A percentile compares a stretch with the other conserved stretches of the same genome.
Evolutionary conservation across 2,329 filamentous ascomycete species (phyloP).

Genomic region (Nigrospora osmanthi): DNA sequence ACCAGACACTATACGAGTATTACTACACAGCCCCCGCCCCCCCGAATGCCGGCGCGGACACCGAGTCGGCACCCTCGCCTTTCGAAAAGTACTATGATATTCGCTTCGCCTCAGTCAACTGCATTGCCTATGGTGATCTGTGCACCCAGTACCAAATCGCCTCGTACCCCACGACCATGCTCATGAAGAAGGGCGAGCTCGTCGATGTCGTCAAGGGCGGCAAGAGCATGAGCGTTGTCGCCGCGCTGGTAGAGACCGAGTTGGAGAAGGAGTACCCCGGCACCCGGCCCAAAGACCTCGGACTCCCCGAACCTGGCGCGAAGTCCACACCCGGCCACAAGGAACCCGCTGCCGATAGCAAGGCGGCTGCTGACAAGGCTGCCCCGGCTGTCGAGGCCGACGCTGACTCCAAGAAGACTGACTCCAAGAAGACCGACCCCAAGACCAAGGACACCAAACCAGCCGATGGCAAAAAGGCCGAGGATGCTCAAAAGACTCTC

Average conservation of each 20-base stretch:
- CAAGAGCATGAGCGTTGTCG: slow-evolving; percentile 60
- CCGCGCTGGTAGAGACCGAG: slow-evolving; percentile 64
- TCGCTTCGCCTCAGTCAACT: slow-evolving; percentile 80
- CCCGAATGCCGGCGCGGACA: slow-evolving; percentile 43
- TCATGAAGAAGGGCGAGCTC: slow-evolving; percentile 73
- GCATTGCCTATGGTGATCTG: slow-evolving; percentile 71
- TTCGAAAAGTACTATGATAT: slow-evolving; percentile 86
- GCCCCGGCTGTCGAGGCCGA: no score
- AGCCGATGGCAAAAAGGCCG: slow-evolving; percentile 12
- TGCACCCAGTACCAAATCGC: slow-evolving; percentile 61
- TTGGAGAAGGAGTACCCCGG: slow-evolving; percentile 76
- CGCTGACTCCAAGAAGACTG: slow-evolving; percentile 17
- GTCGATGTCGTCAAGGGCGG: slow-evolving; percentile 57
- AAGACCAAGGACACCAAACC: slow-evolving; percentile 23
- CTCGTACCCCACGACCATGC: slow-evolving; percentile 67
- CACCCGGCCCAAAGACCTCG: slow-evolving; percentile 60
- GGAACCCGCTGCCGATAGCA: slow-evolving; percentile 9
- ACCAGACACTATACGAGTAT: slow-evolving; percentile 90
- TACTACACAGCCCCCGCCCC: slow-evolving; percentile 81
- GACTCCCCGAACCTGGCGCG: slow-evolving; percentile 65
- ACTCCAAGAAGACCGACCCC: slow-evolving; percentile 19
- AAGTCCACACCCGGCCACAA: slow-evolving; percentile 30
- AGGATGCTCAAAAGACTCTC: slow-evolving; percentile 17
- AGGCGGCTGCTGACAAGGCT: slow-evolving; percentile 8
- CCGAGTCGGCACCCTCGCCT: slow-evolving; percentile 19